A percentile compares a stretch with the other conserved stretches of the same genome.
phyloP scores from a whole-genome alignment of 805 yeast genomes.

The Helenozyma rhizophorensis region DNA sequence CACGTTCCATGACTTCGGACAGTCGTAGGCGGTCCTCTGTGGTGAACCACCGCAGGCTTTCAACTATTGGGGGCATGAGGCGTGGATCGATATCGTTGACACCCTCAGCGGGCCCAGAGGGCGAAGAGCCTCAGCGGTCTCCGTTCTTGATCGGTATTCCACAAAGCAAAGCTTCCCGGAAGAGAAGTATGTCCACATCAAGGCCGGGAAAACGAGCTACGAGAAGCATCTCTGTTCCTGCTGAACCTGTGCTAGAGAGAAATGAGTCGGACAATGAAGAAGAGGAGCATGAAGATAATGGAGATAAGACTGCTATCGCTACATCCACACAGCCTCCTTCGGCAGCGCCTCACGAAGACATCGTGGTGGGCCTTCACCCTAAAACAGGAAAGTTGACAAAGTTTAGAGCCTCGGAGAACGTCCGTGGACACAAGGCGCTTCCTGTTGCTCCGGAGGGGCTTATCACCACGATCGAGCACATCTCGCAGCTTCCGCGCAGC shows the following conservation, averaged over 20 bases:
- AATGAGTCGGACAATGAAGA: slow-evolving; percentile 4
- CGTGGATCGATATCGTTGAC: slow-evolving; percentile 28
- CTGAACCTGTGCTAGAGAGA: slow-evolving; percentile 3
- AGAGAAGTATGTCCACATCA: slow-evolving; percentile 18
- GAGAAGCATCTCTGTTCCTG: too few relatives aligned
- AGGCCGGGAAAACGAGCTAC: slow-evolving; percentile 4
- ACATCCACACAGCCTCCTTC: too few relatives aligned
- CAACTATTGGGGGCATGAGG: slow-evolving; percentile 27
- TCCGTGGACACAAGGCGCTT: slow-evolving; percentile 11
- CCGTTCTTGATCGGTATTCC: slow-evolving; percentile 41
- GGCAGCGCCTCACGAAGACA: slow-evolving; percentile 6
- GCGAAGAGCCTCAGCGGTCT: slow-evolving; percentile 8
- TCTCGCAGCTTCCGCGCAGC: slow-evolving; percentile 33
- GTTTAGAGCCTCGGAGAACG: slow-evolving; percentile 13
- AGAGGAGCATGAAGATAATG: slow-evolving; percentile 1
- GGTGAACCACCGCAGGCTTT: slow-evolving; percentile 30
- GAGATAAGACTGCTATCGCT: neutral
- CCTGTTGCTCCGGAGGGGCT: slow-evolving; percentile 39
- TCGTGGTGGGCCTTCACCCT: slow-evolving; percentile 33
- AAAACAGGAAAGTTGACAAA: slow-evolving; percentile 24
- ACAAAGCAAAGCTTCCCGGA: slow-evolving; percentile 22
- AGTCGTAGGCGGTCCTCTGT: slow-evolving; percentile 27
- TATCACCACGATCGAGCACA: slow-evolving; percentile 26
- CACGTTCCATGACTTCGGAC: slow-evolving; percentile 10
- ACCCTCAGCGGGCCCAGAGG: slow-evolving; percentile 13